Base-by-base conservation (phyloP, 2,329 filamentous ascomycete genomes). In the Trichoderma brevicompactum region DNA sequence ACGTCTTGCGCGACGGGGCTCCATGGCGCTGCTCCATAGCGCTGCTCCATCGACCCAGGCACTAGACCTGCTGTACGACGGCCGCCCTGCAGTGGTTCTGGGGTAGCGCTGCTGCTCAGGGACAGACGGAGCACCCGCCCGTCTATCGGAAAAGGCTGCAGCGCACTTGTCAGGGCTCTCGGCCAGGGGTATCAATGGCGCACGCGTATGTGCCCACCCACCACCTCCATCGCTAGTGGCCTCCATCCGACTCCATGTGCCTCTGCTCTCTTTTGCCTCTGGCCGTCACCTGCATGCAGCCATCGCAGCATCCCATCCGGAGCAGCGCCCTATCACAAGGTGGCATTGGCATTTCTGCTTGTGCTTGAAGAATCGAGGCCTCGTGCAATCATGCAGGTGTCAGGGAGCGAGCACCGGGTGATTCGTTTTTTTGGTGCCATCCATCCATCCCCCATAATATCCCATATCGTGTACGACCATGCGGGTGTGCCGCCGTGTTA, bases 101-200 rank as follows among this genome's bases (percentile, higher is more conserved):
- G 62, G 62, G 62, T 65, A 65, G 54, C 52, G 52, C 62, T 65
- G 62, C 52, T 65, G 52, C 43, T 58, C 46, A 56, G 44, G 61
- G 50, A 64, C 52, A 65, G 54, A 41, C 62, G 53, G 62, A 65
- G 62, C 44, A 58, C 62, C 62, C 62, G 62, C 54, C 54, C 59
- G 59, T 65, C 62, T 65, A 58, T 65, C 62, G 62, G 62, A 56
- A 63, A 50, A 52, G 62, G 62, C 62, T 65, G 52, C 60, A 64
- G 49, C 50, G 32, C 46, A 38, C 59, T 62, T 62, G 59, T 52
- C 59, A 62, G 48, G 59, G 48, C 59, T 10, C 41, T 54, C 28
- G 40, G 49, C 59, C 59, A 62, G 59, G 59, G 59, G 59, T 54
- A 54, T 54, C 40, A 23, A 32, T 62, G 59, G 59, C 59, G 59